Percentiles rank a stretch among this genome's conserved stretches.
phyloP scores from a whole-genome alignment of 2,329 filamentous ascomycete species.

The Pestalotiopsis fici region DNA sequence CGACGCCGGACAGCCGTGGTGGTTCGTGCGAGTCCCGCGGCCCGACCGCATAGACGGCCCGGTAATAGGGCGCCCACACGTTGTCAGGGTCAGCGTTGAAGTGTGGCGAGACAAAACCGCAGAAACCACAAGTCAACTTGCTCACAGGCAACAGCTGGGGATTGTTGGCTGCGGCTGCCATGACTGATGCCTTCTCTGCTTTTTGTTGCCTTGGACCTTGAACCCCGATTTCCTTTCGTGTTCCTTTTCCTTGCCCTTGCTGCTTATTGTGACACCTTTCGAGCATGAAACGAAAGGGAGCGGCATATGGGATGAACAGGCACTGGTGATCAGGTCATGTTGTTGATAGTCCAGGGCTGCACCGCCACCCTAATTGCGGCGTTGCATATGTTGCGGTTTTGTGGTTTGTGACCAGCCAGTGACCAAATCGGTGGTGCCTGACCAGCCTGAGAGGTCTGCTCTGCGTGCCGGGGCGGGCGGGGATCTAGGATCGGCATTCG shows the following conservation, averaged over 20 bases:
- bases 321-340: background rate
- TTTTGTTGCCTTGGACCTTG: background rate
- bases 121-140: conserved; percentile 20
- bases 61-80: conserved; percentile 21
- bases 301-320: background rate
- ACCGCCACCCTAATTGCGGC: background rate
- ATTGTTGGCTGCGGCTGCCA: background rate
- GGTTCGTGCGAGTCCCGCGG: background rate
- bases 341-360: background rate
- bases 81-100: conserved; percentile 8
- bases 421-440: too few relatives aligned
- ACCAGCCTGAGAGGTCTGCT: too few relatives aligned
- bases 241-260: background rate
- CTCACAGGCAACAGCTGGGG: conserved; percentile 4
- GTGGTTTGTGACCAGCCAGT: background rate
- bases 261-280: background rate
- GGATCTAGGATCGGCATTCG: too few relatives aligned
- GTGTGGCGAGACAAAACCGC: conserved; percentile 18
- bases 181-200: background rate
- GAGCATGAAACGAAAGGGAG: background rate
- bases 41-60: conserved; percentile 23
- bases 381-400: background rate
- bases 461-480: too few relatives aligned
- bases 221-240: background rate
- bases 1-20: conserved; percentile 24